Conservation (phyloP, 2,329 filamentous ascomycete species). For the Fusarium napiforme region DNA sequence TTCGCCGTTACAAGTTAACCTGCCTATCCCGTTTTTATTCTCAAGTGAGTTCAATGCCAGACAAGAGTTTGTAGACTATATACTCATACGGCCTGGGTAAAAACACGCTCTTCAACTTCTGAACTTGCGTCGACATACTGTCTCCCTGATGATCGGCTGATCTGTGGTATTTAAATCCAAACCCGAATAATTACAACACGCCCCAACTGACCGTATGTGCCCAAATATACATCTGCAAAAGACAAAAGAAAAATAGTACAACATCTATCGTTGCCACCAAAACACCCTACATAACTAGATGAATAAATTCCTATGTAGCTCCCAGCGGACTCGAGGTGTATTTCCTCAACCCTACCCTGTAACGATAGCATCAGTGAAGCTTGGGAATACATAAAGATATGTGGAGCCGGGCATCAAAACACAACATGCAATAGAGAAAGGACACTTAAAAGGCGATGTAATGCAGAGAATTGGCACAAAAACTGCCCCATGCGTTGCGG, state of each 20-base stretch:
- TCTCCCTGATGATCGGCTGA: not conserved
- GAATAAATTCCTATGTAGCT: not conserved
- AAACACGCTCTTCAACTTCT: not conserved
- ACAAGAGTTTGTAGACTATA: not conserved
- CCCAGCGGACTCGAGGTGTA: not conserved
- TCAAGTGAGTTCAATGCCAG: not conserved
- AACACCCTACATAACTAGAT: not conserved
- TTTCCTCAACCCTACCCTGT: slow-evolving; percentile 4
- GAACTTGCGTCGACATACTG: no score
- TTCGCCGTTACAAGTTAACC: not conserved
- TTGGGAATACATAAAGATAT: slow-evolving; percentile 4
- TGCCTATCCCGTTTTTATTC: not conserved
- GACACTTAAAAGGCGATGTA: not conserved
- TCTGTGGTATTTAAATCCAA: not conserved
- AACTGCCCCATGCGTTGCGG: slow-evolving; percentile 16
- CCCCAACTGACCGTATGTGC: no score
- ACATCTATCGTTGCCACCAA: not conserved
- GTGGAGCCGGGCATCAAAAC: not conserved
- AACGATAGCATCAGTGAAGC: not conserved
- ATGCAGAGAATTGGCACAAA: not conserved
- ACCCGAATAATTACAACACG: not conserved
- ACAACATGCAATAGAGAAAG: not conserved
- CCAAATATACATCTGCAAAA: not conserved
- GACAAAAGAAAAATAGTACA: not conserved
- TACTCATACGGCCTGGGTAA: not conserved